phyloP scores from a whole-genome alignment of 176 grass and related monocot genomes.

The Aegilops bicornis region DNA sequence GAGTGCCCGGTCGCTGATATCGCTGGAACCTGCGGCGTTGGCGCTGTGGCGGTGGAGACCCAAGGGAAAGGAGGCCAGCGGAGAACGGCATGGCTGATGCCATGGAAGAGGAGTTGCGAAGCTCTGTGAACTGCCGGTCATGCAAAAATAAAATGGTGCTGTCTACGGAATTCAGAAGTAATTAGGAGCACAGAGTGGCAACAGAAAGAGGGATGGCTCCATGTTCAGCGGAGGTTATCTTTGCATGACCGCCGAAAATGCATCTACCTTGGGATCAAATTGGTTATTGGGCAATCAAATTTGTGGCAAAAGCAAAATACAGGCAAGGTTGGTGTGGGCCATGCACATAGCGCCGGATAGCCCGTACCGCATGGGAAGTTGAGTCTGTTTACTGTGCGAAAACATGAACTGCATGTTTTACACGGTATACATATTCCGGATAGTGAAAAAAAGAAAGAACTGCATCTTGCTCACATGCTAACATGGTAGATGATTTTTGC shows the following conservation, averaged over 20 bases:
- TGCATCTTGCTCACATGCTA: neutral
- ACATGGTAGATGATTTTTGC: neutral
- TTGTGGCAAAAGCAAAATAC: neutral
- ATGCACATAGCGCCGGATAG: neutral
- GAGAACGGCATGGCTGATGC: neutral
- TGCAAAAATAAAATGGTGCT: neutral
- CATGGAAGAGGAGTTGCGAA: neutral
- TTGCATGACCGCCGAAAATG: conserved; percentile 22
- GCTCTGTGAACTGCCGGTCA: neutral
- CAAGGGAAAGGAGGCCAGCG: neutral
- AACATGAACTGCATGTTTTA: neutral
- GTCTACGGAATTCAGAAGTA: neutral
- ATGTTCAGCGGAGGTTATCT: conserved; percentile 28
- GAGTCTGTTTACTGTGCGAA: neutral
- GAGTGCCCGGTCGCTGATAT: neutral
- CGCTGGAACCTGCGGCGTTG: neutral
- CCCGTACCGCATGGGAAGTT: neutral
- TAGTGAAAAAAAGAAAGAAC: neutral
- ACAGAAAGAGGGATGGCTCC: conserved; percentile 10
- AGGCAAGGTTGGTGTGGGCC: neutral
- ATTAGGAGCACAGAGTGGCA: neutral
- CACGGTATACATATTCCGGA: neutral
- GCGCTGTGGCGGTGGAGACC: neutral
- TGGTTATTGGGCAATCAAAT: neutral
- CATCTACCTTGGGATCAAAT: neutral